Percentiles rank a stretch among this genome's conserved stretches.
These are phyloP conservation scores for Hepatocystis sp. DNA, from an alignment of 169 alveolate species.

Conservation along the genomic window DNA sequence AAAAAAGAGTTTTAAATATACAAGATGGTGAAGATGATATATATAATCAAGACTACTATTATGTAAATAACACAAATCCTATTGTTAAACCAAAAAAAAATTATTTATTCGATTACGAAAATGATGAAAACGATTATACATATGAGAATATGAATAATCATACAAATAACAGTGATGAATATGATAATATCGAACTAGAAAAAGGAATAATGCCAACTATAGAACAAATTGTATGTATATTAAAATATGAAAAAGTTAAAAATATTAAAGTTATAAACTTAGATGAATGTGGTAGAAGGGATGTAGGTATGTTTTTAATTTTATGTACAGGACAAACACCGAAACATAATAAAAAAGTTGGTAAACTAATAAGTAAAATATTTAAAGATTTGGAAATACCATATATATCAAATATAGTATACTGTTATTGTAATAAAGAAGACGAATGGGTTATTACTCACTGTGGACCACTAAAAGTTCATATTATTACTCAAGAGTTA, in stretches of 20 bases:
- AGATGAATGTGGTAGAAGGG: slow-evolving; percentile 87
- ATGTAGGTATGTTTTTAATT: slow-evolving; percentile 85
- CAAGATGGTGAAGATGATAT: too few relatives aligned
- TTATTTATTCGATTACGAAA: slow-evolving; percentile 86
- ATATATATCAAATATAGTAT: slow-evolving; percentile 80
- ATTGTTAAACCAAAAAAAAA: slow-evolving; percentile 79
- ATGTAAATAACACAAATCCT: slow-evolving; percentile 76
- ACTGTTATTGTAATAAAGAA: slow-evolving; percentile 82
- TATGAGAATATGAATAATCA: too few relatives aligned
- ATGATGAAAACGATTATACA: slow-evolving; percentile 27
- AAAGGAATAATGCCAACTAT: slow-evolving; percentile 88
- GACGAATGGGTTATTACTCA: slow-evolving; percentile 89
- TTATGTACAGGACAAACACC: slow-evolving; percentile 86
- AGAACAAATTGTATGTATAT: slow-evolving; percentile 83
- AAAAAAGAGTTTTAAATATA: too few relatives aligned
- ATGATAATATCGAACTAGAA: slow-evolving; percentile 77
- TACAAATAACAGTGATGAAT: neutral
- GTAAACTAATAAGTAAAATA: slow-evolving; percentile 79
- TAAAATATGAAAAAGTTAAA: slow-evolving; percentile 82
- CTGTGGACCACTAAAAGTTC: slow-evolving; percentile 86
- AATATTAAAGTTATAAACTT: slow-evolving; percentile 81
- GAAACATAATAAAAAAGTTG: slow-evolving; percentile 78
- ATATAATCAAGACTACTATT: slow-evolving; percentile 78
- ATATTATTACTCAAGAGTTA: slow-evolving; percentile 80
- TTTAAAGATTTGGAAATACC: slow-evolving; percentile 86